Base-by-base conservation (phyloP, 1,139 yeast species). In the Blastobotrys raffinosifermentans region DNA sequence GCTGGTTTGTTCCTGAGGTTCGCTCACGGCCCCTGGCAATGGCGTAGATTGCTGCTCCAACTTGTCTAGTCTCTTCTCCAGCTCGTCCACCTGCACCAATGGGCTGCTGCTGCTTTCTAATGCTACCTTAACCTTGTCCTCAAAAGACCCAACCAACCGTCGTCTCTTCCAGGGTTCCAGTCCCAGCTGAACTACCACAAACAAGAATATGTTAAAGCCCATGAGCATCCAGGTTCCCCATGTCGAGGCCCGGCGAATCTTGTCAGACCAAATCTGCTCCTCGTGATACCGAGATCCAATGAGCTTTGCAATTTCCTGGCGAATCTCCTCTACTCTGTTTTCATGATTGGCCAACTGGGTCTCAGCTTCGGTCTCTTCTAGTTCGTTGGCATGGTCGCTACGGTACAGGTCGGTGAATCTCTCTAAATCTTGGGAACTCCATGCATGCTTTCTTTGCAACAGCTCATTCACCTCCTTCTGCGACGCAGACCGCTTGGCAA, bases 261-360 rank as follows among this genome's bases (percentile, higher is more conserved):
- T 89, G 61, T 93, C 98, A 3, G 96, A 85, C 98, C 98, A 93
- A 3, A 91, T 79, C 61, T 93, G 98, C 54, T 93, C 99, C 55
- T 93, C 98, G 47, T 91, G 96, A 53, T 93, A 93, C 48, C 97
- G 66, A 1, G 91, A 78, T 50, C 89, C 68, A 23, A 93, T 91
- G 50, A 85, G 80, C 44, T 79, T 79, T 4, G 89, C 80, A 32
- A 89, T 63, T 44, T 72, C 74, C 32, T 76, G 70, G 48, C 83
- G 93, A 5, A 81, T 62, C 3, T 78, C 77, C 43, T 89, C 96
- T 26, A 82, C 84, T 37, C 58, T 59, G 15, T 58, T 61, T 50
- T 93, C 98, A 2, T 79, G 71, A 9, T 66, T 64, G 26, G 69
- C 72, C 38, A 87, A 66, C 3, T 58, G 54, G 4, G 51, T 51